A percentile compares a stretch with the other conserved stretches of the same genome.
Conservation (phyloP, 768 basidiomycete species). For the Sutorius australiensis region DNA sequence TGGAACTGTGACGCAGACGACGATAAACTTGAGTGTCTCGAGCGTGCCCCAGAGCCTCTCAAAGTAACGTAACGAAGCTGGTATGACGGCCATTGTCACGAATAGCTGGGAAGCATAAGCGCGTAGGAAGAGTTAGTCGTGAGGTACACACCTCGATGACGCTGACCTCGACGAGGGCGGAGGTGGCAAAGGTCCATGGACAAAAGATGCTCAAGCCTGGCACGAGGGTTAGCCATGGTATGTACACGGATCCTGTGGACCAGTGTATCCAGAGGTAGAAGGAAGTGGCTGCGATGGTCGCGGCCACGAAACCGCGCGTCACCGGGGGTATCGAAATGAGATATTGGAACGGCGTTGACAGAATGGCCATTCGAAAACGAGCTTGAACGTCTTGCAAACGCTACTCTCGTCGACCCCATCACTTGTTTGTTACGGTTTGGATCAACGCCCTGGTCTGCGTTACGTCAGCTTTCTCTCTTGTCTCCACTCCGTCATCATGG, state of each 20-base stretch:
- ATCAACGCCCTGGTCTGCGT: conserved; percentile 9
- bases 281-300: conserved; percentile 55
- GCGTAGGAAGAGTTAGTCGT: background rate
- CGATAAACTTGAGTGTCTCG: conserved; percentile 83
- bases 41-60: conserved; percentile 92
- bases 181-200: conserved; percentile 94
- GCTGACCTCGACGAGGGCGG: conserved; percentile 80
- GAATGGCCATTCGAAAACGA: conserved; percentile 57
- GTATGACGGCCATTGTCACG: conserved; percentile 70
- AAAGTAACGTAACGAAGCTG: conserved; percentile 82
- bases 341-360: conserved; percentile 67
- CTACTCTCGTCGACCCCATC: background rate
- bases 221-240: conserved; percentile 72
- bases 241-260: conserved; percentile 40
- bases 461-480: conserved; percentile 29
- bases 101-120: conserved; percentile 54
- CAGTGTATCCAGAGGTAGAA: conserved; percentile 65
- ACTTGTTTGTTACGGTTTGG: conserved; percentile 27
- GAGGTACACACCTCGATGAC: conserved; percentile 68
- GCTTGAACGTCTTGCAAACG: conserved; percentile 12
- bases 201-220: conserved; percentile 80
- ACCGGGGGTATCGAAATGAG: conserved; percentile 73
- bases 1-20: conserved; percentile 69
- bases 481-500: conserved; percentile 44
- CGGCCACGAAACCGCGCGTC: conserved; percentile 66